Evolutionary conservation across 2,329 filamentous ascomycete genomes (phyloP), one percentile per base, ranked within the genome.

Genomic region (Neocucurbitaria cava): DNA sequence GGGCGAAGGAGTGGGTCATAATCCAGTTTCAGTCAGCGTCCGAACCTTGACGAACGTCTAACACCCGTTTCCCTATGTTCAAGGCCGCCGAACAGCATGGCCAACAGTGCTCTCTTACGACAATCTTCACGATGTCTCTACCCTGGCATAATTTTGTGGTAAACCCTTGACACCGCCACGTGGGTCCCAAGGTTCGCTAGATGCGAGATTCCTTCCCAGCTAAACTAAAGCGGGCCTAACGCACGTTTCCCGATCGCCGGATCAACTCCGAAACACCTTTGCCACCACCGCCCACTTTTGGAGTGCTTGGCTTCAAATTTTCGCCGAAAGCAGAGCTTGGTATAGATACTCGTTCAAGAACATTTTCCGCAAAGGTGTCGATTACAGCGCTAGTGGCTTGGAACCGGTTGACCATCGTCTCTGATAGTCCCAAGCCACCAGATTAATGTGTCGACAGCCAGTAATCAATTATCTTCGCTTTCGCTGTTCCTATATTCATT

Each of bases 351-450:
- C 13, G 23, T 55, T 64, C 26, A 23, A 61, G 61, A 48, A 64
- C 23, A 24, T 55, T 35, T 26, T 43, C 17, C 24, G n/a, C 35
- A 18, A 7, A 46, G 39, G 45, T 26, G 58, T 65, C 39, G 62
- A 65, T 64, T 40, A 23, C 44, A 53, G 62, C 62, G 28, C 62
- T 65, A 65, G 49, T 62, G 62, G 59, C 62, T 65, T 65, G 62
- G 62, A 26, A 62, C 46, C 17, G n/a, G n/a, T 28, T 8, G 40
- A 31, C 40, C 26, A 43, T 20, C 17, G 13, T 31, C 41, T 23
- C 13, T 4, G 8, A 8, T 4, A 13, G 8, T n/a, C 13, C 15
- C 31, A 15, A 4, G 15, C 13, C 13, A 15, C 7, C 17, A 9
- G 24, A 26, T n/a, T n/a, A n/a, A n/a, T n/a, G 24, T 26, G 9